Conservation (phyloP, 164 flowering plant species). For the Santalum album region DNA sequence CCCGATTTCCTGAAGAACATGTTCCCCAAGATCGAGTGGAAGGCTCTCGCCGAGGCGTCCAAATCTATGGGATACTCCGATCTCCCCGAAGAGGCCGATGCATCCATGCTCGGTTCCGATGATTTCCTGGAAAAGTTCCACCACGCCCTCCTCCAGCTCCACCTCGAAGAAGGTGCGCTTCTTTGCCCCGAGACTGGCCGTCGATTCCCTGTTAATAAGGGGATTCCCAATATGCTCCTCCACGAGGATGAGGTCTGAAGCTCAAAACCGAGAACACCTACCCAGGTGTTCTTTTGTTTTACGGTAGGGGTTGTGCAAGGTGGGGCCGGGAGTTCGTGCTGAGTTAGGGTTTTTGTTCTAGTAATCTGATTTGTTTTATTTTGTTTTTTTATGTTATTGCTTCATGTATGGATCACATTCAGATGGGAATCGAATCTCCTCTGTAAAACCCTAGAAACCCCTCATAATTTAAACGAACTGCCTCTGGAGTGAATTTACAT, state of each 20-base stretch:
- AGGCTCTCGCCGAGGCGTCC: constrained; percentile 62
- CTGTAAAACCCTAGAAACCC: too few species aligned
- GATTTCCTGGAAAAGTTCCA: constrained; percentile 66
- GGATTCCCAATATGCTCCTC: constrained; percentile 93
- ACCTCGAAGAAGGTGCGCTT: constrained; percentile 81
- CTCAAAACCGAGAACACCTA: too few species aligned
- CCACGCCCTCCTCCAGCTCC: constrained; percentile 76
- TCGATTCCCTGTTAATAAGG: constrained; percentile 67
- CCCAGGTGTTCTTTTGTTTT: too few species aligned
- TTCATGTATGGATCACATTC: too few species aligned
- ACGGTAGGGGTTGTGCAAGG: too few species aligned
- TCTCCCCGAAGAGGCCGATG: constrained; percentile 57
- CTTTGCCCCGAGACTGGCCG: constrained; percentile 84
- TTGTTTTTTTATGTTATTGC: too few species aligned
- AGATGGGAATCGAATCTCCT: too few species aligned
- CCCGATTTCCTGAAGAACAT: constrained; percentile 62
- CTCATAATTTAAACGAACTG: too few species aligned
- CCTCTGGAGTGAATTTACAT: too few species aligned
- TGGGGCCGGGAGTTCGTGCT: too few species aligned
- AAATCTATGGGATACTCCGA: constrained; percentile 55
- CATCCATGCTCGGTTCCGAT: constrained; percentile 51
- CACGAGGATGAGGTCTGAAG: constrained; percentile 88
- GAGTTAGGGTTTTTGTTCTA: too few species aligned
- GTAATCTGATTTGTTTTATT: too few species aligned
- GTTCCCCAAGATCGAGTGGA: constrained; percentile 72